Evolutionary conservation across 352 stramenopile species (phyloP), one percentile per base, ranked within the genome.

Genomic region (Phytophthora crassamura): DNA sequence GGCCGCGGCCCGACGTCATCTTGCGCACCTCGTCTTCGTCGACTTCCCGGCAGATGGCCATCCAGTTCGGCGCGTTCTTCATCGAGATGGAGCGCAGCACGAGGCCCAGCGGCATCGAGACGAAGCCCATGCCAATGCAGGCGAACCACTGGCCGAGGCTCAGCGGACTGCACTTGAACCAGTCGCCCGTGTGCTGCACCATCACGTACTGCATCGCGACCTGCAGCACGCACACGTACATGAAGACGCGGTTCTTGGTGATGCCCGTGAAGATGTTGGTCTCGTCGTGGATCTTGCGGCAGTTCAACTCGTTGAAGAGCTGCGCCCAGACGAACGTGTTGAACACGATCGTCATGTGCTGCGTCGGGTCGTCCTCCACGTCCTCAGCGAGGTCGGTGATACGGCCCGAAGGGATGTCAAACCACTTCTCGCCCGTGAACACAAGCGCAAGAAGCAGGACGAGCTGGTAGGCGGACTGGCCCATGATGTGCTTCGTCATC

Each of bases 241-340:
- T 75, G 72, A 99, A 99, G 2, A 98, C 72, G 15, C 69, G 63
- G 80, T 98, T 99, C 33, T 85, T 84, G 5, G 83, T 69, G 40
- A 99, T 89, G 25, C 93, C 92, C 28, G 58, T 67, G 65, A 99
- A 98, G 30, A 98, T 91, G 77, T 99, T 98, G 75, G 90, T 94
- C 52, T 97, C 81, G 74, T 98, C 89, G 72, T 97, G 90, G 70
- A 99, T 97, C 61, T 82, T 82, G 51, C 75, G 75, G 25, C 65
- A 64, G 64, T 89, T 89, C 10, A 89, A 59, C 51, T 88, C 77
- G 51, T 89, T 89, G 66, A 87, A 99, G 11, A 98, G 79, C 80
- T 98, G 91, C 46, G 92, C 90, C 75, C 98, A 97, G 8, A 99
- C 95, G 75, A 99, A 99, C 20, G 91, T 89, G 72, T 98, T 98